Evolutionary conservation across 768 basidiomycete species (phyloP), one percentile per base, ranked within the genome.

Genomic region (Clitopilus passeckerianus): DNA sequence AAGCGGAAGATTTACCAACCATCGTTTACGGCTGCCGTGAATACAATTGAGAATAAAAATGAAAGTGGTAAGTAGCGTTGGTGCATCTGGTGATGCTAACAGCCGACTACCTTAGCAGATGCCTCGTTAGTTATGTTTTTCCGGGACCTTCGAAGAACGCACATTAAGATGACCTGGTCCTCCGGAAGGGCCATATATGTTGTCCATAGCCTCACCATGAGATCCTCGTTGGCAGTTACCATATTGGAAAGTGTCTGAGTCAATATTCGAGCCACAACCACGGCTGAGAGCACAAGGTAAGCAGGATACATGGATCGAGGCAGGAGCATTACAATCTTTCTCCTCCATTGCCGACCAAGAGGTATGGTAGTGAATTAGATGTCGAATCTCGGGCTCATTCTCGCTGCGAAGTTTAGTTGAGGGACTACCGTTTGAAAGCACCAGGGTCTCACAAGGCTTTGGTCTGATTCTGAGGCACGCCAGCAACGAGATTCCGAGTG

Each of bases 201-300:
- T 34, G 78, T 77, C 90, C 89, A 93, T 33, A 89, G 71, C 20
- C 68, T 76, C n/a, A 76, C 68, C 61, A 82, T 77, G 50, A 88
- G 78, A 7, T 61, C 64, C 43, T 86, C 82, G 61, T 93, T 91
- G 7, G 81, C 80, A 1, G 95, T 93, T 33, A 95, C 81, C 22
- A 93, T 77, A 70, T 97, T 97, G 18, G 93, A 90, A 27, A 96
- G 77, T 3, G 90, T 75, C 70, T 97, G 93, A 1, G 87, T 77
- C 27, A 91, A 74, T 59, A 91, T 79, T 15, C 90, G 80, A 7
- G 89, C 85, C 18, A 82, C 76, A 0, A 79, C 73, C 57, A 84
- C 78, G 59, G 83, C 94, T 95, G 66, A 54, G 61, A 63, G 54
- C 15, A 9, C 50, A 46, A 55, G 54, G 44, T 46, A 8, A 20